Percentiles rank a stretch among this genome's conserved stretches.
These are phyloP conservation scores for Salvia rosmarinus DNA, from an alignment of 257 asterid genomes.

Conservation along the genomic window DNA sequence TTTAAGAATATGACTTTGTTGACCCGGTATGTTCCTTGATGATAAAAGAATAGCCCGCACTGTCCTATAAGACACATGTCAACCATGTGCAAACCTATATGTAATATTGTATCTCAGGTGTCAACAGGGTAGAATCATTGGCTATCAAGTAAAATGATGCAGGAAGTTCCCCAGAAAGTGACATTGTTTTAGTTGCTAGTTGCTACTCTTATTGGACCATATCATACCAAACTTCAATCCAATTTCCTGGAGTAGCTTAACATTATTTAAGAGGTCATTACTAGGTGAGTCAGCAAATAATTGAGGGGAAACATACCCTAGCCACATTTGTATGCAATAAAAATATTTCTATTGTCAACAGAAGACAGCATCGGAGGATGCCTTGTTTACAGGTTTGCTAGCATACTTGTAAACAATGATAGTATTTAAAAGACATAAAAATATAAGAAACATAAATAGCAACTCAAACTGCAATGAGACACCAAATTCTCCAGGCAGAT, in stretches of 20 bases:
- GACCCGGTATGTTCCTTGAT: neutral
- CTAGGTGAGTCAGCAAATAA: constrained; percentile 9
- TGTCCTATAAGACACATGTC: constrained; percentile 10
- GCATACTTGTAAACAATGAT: neutral
- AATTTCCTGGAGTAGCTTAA: constrained; percentile 1
- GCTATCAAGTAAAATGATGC: constrained; percentile 16
- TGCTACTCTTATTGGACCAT: neutral
- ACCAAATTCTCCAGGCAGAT: constrained; percentile 4
- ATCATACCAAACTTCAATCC: neutral
- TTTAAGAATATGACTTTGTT: neutral
- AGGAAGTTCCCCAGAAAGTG: neutral
- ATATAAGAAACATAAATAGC: neutral
- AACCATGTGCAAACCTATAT: constrained; percentile 1
- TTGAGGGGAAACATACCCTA: neutral
- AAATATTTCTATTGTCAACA: constrained; percentile 10
- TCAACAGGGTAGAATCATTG: constrained; percentile 1
- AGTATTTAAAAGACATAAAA: neutral
- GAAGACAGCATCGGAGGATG: neutral
- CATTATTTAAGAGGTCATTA: neutral
- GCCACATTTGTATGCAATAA: neutral
- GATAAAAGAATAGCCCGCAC: neutral
- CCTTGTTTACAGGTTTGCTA: constrained; percentile 11
- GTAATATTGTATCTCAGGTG: neutral
- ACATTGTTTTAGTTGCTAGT: constrained; percentile 5
- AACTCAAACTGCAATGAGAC: constrained; percentile 11